Evolutionary conservation across 108 stramenopile species (phyloP).

Genomic region (Poteriospumella lacustris): DNA sequence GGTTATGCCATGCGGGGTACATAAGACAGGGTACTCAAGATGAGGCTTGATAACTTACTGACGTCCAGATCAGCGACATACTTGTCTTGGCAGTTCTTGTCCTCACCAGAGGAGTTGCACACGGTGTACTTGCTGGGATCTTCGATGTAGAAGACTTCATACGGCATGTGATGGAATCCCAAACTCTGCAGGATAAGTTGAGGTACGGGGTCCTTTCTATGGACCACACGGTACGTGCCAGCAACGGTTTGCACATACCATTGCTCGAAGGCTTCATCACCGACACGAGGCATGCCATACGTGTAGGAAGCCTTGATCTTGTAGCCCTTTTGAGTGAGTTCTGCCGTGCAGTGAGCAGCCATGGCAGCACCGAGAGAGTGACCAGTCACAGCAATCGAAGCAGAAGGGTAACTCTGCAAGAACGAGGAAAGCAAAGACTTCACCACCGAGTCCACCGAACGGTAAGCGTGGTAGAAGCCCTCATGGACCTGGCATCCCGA

Average conservation of each 20-base stretch:
- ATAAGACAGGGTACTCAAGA: neutral
- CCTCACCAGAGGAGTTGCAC: conserved; percentile 30
- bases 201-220: conserved; percentile 33
- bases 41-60: no score
- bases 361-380: conserved; percentile 34
- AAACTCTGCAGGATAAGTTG: conserved; percentile 3
- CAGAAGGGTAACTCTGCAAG: neutral
- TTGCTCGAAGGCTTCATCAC: conserved; percentile 27
- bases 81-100: conserved; percentile 22
- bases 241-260: conserved; percentile 21
- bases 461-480: conserved; percentile 25
- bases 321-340: neutral
- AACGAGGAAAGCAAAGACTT: conserved; percentile 17
- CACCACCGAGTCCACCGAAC: neutral
- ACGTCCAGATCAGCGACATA: conserved; percentile 9
- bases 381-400: conserved; percentile 17
- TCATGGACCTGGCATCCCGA: conserved; percentile 26
- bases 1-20: no score
- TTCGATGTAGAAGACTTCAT: conserved; percentile 37
- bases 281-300: conserved; percentile 35
- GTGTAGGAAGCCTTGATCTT: conserved; percentile 20
- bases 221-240: conserved; percentile 19
- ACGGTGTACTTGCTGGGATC: conserved; percentile 4
- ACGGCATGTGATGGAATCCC: conserved; percentile 37
- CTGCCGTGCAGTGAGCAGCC: conserved; percentile 21